Evolutionary conservation across 2,329 filamentous ascomycete species (phyloP).

Genomic region (Scedosporium dehoogii): DNA sequence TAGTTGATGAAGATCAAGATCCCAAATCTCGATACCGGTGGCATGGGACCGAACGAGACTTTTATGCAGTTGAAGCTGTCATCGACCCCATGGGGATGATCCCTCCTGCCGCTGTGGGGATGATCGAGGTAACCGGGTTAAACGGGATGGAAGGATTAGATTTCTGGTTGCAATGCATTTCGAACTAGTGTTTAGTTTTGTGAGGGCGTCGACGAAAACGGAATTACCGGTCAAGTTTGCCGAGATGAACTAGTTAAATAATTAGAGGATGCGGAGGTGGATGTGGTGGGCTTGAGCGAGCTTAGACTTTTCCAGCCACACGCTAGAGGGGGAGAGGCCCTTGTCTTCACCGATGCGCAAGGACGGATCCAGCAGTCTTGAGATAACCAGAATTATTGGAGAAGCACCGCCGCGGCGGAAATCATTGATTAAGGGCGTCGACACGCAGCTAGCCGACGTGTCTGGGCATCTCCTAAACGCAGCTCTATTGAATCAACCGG

Average conservation of each 20-base stretch:
- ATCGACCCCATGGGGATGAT: slow-evolving; percentile 4
- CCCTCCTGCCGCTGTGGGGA: not conserved
- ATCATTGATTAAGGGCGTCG: not conserved
- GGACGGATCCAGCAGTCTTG: not conserved
- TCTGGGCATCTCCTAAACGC: too few species aligned
- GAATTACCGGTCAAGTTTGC: not conserved
- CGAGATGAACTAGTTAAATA: not conserved
- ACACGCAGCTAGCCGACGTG: too few species aligned
- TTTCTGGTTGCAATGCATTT: not conserved
- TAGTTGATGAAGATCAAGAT: not conserved
- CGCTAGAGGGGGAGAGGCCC: not conserved
- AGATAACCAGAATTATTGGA: not conserved
- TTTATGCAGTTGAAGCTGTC: slow-evolving; percentile 2
- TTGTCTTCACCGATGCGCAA: not conserved
- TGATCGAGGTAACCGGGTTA: not conserved
- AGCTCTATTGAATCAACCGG: too few species aligned
- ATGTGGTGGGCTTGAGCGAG: too few species aligned
- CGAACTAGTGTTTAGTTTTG: not conserved
- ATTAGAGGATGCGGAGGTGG: not conserved
- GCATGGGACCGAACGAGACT: not conserved
- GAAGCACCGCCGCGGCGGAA: not conserved
- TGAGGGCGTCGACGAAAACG: not conserved
- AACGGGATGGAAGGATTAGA: not conserved
- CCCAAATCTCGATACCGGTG: not conserved
- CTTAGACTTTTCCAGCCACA: too few species aligned